These are phyloP conservation scores for Plasmodium malariae DNA, from an alignment of 169 alveolate genomes.

Conservation along the genomic window DNA sequence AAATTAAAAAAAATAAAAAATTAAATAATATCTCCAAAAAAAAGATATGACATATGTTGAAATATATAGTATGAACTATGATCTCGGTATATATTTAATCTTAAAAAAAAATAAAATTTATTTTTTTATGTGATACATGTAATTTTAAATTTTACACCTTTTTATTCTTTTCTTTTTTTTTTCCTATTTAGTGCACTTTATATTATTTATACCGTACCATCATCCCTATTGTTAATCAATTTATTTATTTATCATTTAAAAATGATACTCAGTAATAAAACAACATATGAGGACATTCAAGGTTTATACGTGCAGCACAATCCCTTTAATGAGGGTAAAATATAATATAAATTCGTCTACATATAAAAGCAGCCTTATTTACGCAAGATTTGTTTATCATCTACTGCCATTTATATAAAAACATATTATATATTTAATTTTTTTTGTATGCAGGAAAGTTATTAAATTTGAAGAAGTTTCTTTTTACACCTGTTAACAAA, in stretches of 20 bases:
- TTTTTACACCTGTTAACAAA: conserved; percentile 47
- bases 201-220: conserved; percentile 44
- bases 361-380: not conserved
- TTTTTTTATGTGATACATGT: too few relatives aligned
- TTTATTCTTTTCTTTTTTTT: conserved; percentile 1
- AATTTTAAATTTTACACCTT: too few relatives aligned
- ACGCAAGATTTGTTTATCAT: not conserved
- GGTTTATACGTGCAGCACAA: conserved; percentile 37
- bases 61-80: not conserved
- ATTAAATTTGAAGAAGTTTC: conserved; percentile 40
- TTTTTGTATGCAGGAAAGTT: conserved; percentile 26
- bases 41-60: conserved; percentile 3
- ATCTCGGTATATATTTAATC: not conserved
- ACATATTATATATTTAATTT: not conserved
- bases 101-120: not conserved
- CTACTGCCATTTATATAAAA: conserved; percentile 4
- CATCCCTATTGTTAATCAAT: conserved; percentile 57
- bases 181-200: conserved; percentile 25
- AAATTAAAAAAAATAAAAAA: conserved; percentile 5
- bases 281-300: conserved; percentile 74
- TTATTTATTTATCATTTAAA: conserved; percentile 61
- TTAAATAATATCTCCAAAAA: not conserved
- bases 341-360: conserved; percentile 9
- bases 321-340: conserved; percentile 75
- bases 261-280: conserved; percentile 51